A percentile compares a stretch with the other conserved stretches of the same genome.
Evolutionary conservation across 2,329 filamentous ascomycete species (phyloP).

Genomic region (Xylariales sp.): DNA sequence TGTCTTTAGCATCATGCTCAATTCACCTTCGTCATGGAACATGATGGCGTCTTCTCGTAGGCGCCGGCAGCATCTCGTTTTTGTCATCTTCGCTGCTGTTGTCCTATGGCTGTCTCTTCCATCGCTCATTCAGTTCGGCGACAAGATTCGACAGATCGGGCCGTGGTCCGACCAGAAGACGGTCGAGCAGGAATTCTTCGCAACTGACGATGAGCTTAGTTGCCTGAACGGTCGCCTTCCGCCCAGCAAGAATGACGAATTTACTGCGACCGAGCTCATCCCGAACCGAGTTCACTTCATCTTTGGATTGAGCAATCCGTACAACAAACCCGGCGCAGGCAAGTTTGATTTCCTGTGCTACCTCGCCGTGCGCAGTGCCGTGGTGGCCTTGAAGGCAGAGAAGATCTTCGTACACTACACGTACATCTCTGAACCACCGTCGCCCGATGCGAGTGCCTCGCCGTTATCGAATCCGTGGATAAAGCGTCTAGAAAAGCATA

Average conservation of each 20-base stretch:
- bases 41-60: no score
- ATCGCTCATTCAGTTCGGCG: conserved; percentile 16
- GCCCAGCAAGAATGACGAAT: conserved; percentile 9
- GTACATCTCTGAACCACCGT: conserved; percentile 30
- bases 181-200: conserved; percentile 26
- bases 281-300: conserved; percentile 35
- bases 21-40: no score
- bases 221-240: conserved; percentile 25
- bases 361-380: conserved; percentile 31
- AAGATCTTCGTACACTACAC: conserved; percentile 32
- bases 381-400: conserved; percentile 31
- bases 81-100: background rate
- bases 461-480: conserved; percentile 33
- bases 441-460: conserved; percentile 24
- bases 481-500: conserved; percentile 25
- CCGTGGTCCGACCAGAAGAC: conserved; percentile 30
- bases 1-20: no score
- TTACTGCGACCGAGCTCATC: conserved; percentile 21
- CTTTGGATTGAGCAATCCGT: conserved; percentile 31
- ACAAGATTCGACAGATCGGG: conserved; percentile 29
- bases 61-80: background rate
- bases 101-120: background rate
- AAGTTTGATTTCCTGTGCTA: conserved; percentile 34
- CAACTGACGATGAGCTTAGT: conserved; percentile 27
- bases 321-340: conserved; percentile 23